phyloP scores from a whole-genome alignment of 768 basidiomycete species.

The Auricularia heimuer region DNA sequence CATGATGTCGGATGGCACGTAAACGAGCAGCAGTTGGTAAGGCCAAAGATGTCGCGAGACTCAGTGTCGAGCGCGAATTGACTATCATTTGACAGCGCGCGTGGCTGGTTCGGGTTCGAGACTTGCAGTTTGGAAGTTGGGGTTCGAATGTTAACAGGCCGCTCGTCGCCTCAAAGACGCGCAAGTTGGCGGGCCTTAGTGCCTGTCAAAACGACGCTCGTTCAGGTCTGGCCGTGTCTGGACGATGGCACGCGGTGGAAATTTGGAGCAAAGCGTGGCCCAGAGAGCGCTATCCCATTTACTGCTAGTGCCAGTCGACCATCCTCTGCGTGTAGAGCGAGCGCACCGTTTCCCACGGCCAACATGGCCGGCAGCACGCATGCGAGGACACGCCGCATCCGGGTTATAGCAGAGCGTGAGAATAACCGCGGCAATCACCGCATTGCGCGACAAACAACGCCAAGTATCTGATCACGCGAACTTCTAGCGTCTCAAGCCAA shows the following conservation, averaged over 20 bases:
- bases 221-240: conserved; percentile 18
- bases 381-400: not conserved
- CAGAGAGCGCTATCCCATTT: conserved; percentile 63
- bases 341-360: not conserved
- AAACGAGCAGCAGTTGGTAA: conserved; percentile 55
- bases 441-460: too few relatives aligned
- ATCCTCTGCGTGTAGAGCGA: conserved; percentile 59
- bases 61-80: conserved; percentile 25
- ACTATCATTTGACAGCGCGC: conserved; percentile 44
- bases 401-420: not conserved
- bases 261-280: conserved; percentile 42
- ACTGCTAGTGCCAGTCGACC: conserved; percentile 82
- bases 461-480: too few relatives aligned
- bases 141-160: conserved; percentile 63
- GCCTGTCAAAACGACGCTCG: conserved; percentile 50
- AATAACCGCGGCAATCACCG: not conserved
- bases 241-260: conserved; percentile 36
- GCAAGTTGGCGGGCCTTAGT: conserved; percentile 53
- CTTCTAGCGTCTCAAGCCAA: too few relatives aligned
- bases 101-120: conserved; percentile 16
- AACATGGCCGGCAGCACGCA: not conserved
- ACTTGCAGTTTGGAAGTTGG: conserved; percentile 34
- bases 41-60: conserved; percentile 30
- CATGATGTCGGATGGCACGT: conserved; percentile 11
- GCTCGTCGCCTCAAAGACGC: conserved; percentile 52